Base-by-base conservation (phyloP, 2,329 filamentous ascomycete species). In the Cladosporium velox region DNA sequence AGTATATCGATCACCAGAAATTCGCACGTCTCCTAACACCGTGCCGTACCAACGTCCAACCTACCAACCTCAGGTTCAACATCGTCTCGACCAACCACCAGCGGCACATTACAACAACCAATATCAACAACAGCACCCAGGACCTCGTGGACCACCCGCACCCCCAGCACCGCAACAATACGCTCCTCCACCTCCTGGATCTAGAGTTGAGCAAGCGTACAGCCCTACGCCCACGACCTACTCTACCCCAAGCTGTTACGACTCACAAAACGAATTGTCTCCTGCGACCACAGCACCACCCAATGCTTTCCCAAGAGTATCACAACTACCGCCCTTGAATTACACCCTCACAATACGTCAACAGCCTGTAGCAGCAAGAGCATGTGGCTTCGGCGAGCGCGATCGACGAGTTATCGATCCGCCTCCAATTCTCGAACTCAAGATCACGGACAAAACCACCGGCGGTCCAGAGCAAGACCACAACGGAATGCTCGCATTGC, bases 341-440 rank as follows among this genome's bases (percentile, higher is more conserved):
- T 84, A 82, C 71, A 77, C 78, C 59, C 83, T 91, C 65, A 80
- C 77, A 54, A 87, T 94, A 68, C 88, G 91, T 59, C 91, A 95
- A 76, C 91, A 94, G 73, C 91, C 91, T 10, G 83, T 87, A 21
- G 91, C 91, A 1, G 91, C 91, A 63, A 85, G 91, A 71, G 91
- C 91, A 51, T 95, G 91, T 73, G 91, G 91, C 1, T 94, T 93
- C 75, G 91, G 91, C 67, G 91, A 94, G 77, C 85, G 91, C 69
- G 91, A 95, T 74, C 86, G 91, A 47, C 86, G 91, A 68, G 91
- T 93, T 18, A 91, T 95, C 69, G 91, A 95, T 74, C 91, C 91
- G 49, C 91, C 91, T 2, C 91, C 91, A 15, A 94, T 95, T 73
- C 86, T 95, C 26, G 88, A 94, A 74, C 85, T 94, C 57, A 81